phyloP scores from a whole-genome alignment of 2,329 filamentous ascomycete species.

The Berkeleyomyces rouxiae region DNA sequence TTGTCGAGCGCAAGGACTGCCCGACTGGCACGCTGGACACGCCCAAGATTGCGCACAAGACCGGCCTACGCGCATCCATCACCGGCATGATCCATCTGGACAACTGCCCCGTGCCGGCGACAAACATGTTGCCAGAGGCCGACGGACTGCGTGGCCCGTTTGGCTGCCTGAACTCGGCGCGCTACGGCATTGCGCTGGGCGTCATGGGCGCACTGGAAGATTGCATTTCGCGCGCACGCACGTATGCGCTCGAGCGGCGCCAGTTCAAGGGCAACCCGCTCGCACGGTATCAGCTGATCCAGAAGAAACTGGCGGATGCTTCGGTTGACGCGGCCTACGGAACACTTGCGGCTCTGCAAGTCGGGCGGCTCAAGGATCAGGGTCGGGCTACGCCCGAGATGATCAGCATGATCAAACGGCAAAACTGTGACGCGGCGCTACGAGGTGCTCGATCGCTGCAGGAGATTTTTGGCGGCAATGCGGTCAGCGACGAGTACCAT shows the following conservation, averaged over 20 bases:
- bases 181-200: constrained; percentile 86
- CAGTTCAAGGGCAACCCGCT: constrained; percentile 95
- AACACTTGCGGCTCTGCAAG: constrained; percentile 76
- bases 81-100: constrained; percentile 98
- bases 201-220: constrained; percentile 91
- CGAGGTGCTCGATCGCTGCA: constrained; percentile 65
- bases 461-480: constrained; percentile 94
- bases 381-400: constrained; percentile 83
- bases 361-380: constrained; percentile 82
- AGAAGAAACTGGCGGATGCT: constrained; percentile 95
- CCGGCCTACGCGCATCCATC: constrained; percentile 76
- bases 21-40: constrained; percentile 82
- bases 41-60: constrained; percentile 87
- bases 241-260: constrained; percentile 80
- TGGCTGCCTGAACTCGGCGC: constrained; percentile 80
- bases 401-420: constrained; percentile 91
- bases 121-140: constrained; percentile 85
- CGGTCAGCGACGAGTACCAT: constrained; percentile 91
- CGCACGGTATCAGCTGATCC: constrained; percentile 88
- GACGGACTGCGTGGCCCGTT: constrained; percentile 83
- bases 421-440: constrained; percentile 88
- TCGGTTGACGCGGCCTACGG: constrained; percentile 82
- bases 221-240: constrained; percentile 61
- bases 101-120: constrained; percentile 69
- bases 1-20: constrained; percentile 72